Conservation (phyloP, 768 basidiomycete species). For the Mycena rebaudengoi region DNA sequence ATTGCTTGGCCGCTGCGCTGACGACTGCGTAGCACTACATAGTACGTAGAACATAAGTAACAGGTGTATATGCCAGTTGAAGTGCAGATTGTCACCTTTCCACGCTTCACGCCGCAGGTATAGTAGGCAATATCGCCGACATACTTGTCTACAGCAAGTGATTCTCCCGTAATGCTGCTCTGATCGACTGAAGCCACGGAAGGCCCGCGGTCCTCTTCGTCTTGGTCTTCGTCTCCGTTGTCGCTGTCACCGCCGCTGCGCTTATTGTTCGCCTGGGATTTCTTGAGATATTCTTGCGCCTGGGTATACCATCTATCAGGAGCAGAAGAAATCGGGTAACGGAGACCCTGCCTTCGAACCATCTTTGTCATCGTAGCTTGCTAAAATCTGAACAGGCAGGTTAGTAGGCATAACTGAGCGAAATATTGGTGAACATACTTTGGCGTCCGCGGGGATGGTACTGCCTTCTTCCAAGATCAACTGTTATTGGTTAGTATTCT, state of each 20-base stretch:
- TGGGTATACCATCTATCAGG: slow-evolving; percentile 20
- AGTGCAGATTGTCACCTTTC: too few relatives aligned
- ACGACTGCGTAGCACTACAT: slow-evolving; percentile 41
- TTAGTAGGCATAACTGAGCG: slow-evolving; percentile 30
- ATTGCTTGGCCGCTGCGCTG: slow-evolving; percentile 44
- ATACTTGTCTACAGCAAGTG: slow-evolving; percentile 55
- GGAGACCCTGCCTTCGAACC: slow-evolving; percentile 36
- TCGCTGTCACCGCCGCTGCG: slow-evolving; percentile 17
- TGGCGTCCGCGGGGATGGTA: slow-evolving; percentile 56
- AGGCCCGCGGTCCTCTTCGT: slow-evolving; percentile 48
- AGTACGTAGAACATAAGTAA: background rate
- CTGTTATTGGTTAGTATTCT: slow-evolving; percentile 9
- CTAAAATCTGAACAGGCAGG: slow-evolving; percentile 47
- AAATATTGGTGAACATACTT: slow-evolving; percentile 27
- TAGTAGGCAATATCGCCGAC: slow-evolving; percentile 53
- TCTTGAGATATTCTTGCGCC: background rate
- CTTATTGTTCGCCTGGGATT: slow-evolving; percentile 13
- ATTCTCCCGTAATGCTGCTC: slow-evolving; percentile 56
- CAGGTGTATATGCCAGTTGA: too few relatives aligned
- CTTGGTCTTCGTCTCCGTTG: slow-evolving; percentile 37
- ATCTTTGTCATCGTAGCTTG: slow-evolving; percentile 49
- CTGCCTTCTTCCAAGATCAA: slow-evolving; percentile 51
- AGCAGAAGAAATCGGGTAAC: slow-evolving; percentile 4
- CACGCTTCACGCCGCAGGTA: slow-evolving; percentile 46
- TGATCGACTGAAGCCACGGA: slow-evolving; percentile 53